phyloP scores from a whole-genome alignment of 805 yeast genomes.

The Yamadazyma kitorensis region DNA sequence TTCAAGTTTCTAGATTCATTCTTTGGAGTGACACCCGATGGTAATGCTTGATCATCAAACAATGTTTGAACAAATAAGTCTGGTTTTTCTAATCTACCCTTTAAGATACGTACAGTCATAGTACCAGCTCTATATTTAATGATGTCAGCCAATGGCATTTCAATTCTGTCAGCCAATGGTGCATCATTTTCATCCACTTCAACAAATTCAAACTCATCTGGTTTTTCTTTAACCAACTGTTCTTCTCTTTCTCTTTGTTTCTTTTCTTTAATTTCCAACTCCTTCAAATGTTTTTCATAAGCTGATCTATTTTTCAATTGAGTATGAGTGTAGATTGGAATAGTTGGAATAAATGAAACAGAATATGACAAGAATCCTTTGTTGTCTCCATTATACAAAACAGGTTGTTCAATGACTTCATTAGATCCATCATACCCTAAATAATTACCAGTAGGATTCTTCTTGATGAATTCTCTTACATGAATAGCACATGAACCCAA shows the following conservation, averaged over 20 bases:
- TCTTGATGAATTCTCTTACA: slow-evolving; percentile 47
- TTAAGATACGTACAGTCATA: slow-evolving; percentile 49
- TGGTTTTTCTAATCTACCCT: slow-evolving; percentile 48
- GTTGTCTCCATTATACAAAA: slow-evolving; percentile 31
- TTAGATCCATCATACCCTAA: slow-evolving; percentile 51
- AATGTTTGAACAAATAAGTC: slow-evolving; percentile 55
- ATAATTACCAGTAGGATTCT: slow-evolving; percentile 45
- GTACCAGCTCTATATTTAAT: slow-evolving; percentile 60
- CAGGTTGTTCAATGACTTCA: slow-evolving; percentile 45
- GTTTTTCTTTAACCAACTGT: slow-evolving; percentile 51
- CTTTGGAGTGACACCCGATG: slow-evolving; percentile 53
- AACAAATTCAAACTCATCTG: slow-evolving; percentile 65
- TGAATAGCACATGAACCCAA: slow-evolving; percentile 58
- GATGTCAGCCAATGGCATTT: slow-evolving; percentile 52
- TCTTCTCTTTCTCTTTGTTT: slow-evolving; percentile 49
- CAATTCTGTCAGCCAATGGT: slow-evolving; percentile 37
- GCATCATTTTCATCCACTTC: slow-evolving; percentile 39
- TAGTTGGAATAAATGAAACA: slow-evolving; percentile 61
- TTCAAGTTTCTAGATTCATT: slow-evolving; percentile 44
- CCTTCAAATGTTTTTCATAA: slow-evolving; percentile 36
- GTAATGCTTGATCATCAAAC: slow-evolving; percentile 63
- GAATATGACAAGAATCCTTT: slow-evolving; percentile 54
- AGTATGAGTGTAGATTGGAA: slow-evolving; percentile 58
- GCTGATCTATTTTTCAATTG: slow-evolving; percentile 50
- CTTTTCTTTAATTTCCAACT: slow-evolving; percentile 33